phyloP scores from a whole-genome alignment of 78 protist species.

The Isochrysis galbana region DNA sequence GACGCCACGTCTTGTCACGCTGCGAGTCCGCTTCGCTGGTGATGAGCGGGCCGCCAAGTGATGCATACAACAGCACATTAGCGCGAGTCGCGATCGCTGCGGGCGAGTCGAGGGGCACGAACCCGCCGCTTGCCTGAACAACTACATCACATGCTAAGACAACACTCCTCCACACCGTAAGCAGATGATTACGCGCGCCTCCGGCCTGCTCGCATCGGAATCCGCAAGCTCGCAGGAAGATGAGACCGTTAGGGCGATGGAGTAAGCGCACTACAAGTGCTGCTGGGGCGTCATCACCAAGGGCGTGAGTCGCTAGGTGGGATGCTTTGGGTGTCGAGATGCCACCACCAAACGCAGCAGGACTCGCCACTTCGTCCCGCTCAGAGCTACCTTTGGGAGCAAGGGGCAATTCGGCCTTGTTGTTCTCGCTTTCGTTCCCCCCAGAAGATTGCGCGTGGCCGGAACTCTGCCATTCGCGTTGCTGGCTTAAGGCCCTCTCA shows the following conservation, averaged over 20 bases:
- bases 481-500: too few species aligned
- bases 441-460: too few species aligned
- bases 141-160: neutral
- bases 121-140: neutral
- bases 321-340: too few species aligned
- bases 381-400: too few species aligned
- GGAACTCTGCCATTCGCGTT: too few species aligned
- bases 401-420: too few species aligned
- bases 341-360: too few species aligned
- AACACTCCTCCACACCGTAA: neutral
- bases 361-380: too few species aligned
- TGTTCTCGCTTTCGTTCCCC: too few species aligned
- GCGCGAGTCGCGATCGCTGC: neutral
- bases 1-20: neutral
- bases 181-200: neutral
- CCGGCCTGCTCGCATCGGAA: neutral
- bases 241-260: neutral
- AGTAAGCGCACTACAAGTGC: neutral
- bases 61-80: neutral
- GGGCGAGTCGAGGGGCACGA: neutral
- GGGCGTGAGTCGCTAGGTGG: too few species aligned
- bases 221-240: neutral
- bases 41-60: neutral
- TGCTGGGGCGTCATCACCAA: neutral
- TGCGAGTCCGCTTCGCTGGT: neutral